Evolutionary conservation across 73 alveolate species (phyloP).

Genomic region (Symbiodinium pilosum): DNA sequence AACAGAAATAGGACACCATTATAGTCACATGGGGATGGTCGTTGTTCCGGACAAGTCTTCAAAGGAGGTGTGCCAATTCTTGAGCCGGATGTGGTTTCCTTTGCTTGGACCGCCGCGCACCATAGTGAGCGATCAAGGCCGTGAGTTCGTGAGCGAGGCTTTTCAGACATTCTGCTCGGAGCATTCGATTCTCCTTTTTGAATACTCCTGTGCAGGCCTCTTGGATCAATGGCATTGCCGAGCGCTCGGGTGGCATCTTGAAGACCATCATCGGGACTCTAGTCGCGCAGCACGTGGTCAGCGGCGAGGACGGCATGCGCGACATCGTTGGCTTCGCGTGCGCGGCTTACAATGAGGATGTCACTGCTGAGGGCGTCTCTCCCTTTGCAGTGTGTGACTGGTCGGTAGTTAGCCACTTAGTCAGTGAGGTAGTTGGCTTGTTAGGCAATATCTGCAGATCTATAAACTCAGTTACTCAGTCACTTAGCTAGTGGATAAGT

Average conservation of each 20-base stretch:
- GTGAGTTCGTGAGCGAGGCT: slow-evolving; percentile 12
- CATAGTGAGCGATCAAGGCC: slow-evolving; percentile 23
- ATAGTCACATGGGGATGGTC: too few relatives aligned
- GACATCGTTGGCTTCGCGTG: neutral
- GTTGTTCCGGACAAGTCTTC: neutral
- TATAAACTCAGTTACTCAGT: too few relatives aligned
- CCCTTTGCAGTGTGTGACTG: slow-evolving; percentile 23
- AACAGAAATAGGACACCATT: too few relatives aligned
- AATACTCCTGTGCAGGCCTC: slow-evolving; percentile 33
- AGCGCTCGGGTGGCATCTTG: neutral
- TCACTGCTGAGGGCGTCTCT: slow-evolving; percentile 25
- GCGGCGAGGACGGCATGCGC: neutral
- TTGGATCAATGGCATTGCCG: slow-evolving; percentile 9
- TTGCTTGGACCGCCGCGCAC: neutral
- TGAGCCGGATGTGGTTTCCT: neutral
- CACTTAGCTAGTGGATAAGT: too few relatives aligned
- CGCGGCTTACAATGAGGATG: slow-evolving; percentile 17
- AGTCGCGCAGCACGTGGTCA: neutral
- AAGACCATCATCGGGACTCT: slow-evolving; percentile 4
- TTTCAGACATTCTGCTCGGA: neutral
- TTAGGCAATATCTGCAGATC: too few relatives aligned
- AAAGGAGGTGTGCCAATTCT: neutral
- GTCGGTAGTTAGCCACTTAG: too few relatives aligned
- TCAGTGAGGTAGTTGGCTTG: too few relatives aligned
- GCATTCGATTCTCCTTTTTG: neutral